Evolutionary conservation across 768 basidiomycete genomes (phyloP).

Genomic region (Boletus rubescentipes): DNA sequence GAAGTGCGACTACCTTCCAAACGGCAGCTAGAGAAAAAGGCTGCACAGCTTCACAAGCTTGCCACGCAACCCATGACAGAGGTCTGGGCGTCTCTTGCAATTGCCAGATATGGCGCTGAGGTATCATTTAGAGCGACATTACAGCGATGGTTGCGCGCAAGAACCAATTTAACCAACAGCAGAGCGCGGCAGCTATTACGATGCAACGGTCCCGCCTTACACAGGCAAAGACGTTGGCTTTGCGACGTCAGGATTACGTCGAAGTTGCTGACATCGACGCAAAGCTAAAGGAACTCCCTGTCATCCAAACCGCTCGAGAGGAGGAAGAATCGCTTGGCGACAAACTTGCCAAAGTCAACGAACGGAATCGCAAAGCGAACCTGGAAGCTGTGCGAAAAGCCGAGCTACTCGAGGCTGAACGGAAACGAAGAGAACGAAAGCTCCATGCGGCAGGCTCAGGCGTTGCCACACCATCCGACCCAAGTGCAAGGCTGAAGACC

Average conservation of each 20-base stretch:
- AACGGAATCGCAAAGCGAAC: slow-evolving; percentile 86
- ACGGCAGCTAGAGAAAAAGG: slow-evolving; percentile 64
- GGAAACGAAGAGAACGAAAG: slow-evolving; percentile 68
- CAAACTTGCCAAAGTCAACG: slow-evolving; percentile 78
- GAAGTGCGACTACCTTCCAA: slow-evolving; percentile 67
- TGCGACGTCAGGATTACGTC: slow-evolving; percentile 65
- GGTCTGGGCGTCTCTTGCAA: slow-evolving; percentile 41
- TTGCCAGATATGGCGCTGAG: slow-evolving; percentile 10
- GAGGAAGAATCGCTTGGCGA: slow-evolving; percentile 38
- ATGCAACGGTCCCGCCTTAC: slow-evolving; percentile 67
- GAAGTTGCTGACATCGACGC: slow-evolving; percentile 63
- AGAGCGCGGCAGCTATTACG: slow-evolving; percentile 34
- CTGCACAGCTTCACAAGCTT: slow-evolving; percentile 57
- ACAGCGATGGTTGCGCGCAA: slow-evolving; percentile 75
- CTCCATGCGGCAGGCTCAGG: slow-evolving; percentile 41
- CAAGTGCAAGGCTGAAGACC: slow-evolving; percentile 68
- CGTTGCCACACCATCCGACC: slow-evolving; percentile 48
- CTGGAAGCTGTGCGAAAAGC: slow-evolving; percentile 75
- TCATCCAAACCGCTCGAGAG: slow-evolving; percentile 19
- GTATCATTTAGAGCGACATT: slow-evolving; percentile 66
- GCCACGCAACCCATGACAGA: slow-evolving; percentile 71
- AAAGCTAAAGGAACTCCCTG: slow-evolving; percentile 55
- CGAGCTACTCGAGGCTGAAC: slow-evolving; percentile 67
- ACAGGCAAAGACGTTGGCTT: slow-evolving; percentile 72
- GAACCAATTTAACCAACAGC: slow-evolving; percentile 40